phyloP scores from a whole-genome alignment of 345 rosid species.

The Corymbia maculata region DNA sequence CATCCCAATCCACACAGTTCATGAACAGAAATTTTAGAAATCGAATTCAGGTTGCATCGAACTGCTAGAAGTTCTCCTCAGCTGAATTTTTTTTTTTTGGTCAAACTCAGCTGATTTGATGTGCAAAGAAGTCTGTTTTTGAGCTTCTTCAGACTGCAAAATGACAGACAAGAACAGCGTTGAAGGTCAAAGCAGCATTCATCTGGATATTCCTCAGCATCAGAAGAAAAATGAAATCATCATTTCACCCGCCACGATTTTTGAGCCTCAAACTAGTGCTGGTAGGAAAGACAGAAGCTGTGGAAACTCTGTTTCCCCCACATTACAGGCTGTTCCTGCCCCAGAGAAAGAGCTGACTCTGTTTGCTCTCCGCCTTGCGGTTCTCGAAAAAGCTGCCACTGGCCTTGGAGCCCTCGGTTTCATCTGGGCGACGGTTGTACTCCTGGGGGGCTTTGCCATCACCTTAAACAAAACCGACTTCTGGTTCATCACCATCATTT shows the following conservation, averaged over 20 bases:
- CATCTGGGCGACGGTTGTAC: not conserved
- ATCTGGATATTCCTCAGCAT: constrained; percentile 8
- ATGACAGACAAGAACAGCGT: constrained; percentile 47
- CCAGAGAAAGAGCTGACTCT: not conserved
- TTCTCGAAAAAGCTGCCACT: not conserved
- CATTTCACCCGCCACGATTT: not conserved
- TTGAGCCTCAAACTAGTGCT: not conserved
- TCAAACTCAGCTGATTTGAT: not conserved
- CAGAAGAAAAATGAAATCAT: not conserved
- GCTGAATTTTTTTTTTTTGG: not conserved
- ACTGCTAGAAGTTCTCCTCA: not conserved
- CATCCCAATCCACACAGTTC: not conserved
- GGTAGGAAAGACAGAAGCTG: not conserved
- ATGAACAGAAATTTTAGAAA: not conserved
- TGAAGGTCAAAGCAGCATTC: constrained; percentile 63
- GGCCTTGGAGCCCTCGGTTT: not conserved
- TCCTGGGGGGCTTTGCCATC: not conserved
- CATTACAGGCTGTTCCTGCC: not conserved
- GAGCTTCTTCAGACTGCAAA: not conserved
- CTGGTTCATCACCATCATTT: not conserved
- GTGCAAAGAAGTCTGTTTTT: not conserved
- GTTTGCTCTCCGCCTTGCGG: not conserved
- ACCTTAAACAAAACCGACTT: not conserved
- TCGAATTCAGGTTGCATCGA: not conserved
- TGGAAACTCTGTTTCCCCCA: not conserved